Conservation (phyloP, 306 rosid species). For the Vachellia pachyceras region DNA sequence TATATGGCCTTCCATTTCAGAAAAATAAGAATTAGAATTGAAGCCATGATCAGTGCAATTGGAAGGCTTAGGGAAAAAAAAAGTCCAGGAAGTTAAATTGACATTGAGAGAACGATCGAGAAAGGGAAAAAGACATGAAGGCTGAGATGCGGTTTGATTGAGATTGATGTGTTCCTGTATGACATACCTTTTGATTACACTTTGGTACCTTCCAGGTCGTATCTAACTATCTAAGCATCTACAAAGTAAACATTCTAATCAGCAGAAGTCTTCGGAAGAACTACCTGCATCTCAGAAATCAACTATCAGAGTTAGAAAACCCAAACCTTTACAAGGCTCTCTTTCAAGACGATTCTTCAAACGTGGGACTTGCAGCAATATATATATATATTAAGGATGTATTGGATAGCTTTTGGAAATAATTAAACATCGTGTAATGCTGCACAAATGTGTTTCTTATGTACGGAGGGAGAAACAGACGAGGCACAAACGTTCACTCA, state of each 20-base stretch:
- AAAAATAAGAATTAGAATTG: conserved; percentile 25
- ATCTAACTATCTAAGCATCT: too few relatives aligned
- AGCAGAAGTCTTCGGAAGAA: too few relatives aligned
- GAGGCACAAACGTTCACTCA: background rate
- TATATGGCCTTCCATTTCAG: background rate
- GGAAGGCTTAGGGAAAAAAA: background rate
- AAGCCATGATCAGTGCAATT: conserved; percentile 16
- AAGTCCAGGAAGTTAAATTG: background rate
- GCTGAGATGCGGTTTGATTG: background rate
- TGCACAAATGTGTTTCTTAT: background rate
- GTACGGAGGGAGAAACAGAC: background rate
- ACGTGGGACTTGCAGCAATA: background rate
- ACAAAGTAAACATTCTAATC: background rate
- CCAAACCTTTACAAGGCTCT: too few relatives aligned
- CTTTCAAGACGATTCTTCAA: too few relatives aligned
- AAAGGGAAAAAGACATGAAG: background rate
- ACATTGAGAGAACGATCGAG: background rate
- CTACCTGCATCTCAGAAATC: too few relatives aligned
- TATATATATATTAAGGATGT: background rate
- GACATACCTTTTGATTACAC: background rate
- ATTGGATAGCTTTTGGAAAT: background rate
- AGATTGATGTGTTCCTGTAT: background rate
- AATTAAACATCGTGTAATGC: background rate
- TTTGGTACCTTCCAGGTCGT: conserved; percentile 1
- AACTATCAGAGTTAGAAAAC: too few relatives aligned